Evolutionary conservation across 495 filamentous ascomycete genomes (phyloP), one percentile per base, ranked within the genome.

Genomic region (Hypoxylon fuscum): DNA sequence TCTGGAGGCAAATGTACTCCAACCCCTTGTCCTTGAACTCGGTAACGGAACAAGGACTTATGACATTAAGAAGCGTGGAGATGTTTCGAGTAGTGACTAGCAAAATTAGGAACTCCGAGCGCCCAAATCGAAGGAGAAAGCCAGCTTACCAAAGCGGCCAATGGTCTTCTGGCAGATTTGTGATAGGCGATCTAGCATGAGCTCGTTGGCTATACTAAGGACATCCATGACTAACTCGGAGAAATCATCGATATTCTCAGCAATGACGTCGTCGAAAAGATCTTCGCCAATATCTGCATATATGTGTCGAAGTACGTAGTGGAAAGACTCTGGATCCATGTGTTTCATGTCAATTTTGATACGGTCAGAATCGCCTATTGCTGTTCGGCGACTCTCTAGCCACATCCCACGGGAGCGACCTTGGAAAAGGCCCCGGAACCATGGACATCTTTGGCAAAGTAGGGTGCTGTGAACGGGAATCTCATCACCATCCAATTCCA

Each of bases 111-210:
- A 27, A 12, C 8, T 86, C 56, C 15, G 3, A 14, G 20, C 37
- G 17, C 43, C 45, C 15, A 35, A 5, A 7, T 6, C 6, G 4
- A 38, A n/a, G 10, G 29, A 38, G 18, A 18, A 50, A 37, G 17
- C 41, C 3, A 34, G 63, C 66, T 38, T 51, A 89, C 69, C 69
- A 74, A 93, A 96, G 34, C 82, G 84, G n/a, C 95, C 95, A 56
- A 98, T 83, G 38, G 91, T 76, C 52, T 87, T 87, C 68, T 98
- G 95, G 72, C 94, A 98, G 11, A 94, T 86, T 70, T 96, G 91
- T 10, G 89, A 91, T 21, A 98, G 76, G 22, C 92, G 80, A 70
- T 97, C 94, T 31, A 98, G 83, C 93, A 98, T 96, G 56, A 98
- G 79, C 66, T 98, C 95, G 68, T 98, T 90, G 7, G 92, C 90